Conservation (phyloP, 2,329 filamentous ascomycete species). For the Xylariaceae sp. region DNA sequence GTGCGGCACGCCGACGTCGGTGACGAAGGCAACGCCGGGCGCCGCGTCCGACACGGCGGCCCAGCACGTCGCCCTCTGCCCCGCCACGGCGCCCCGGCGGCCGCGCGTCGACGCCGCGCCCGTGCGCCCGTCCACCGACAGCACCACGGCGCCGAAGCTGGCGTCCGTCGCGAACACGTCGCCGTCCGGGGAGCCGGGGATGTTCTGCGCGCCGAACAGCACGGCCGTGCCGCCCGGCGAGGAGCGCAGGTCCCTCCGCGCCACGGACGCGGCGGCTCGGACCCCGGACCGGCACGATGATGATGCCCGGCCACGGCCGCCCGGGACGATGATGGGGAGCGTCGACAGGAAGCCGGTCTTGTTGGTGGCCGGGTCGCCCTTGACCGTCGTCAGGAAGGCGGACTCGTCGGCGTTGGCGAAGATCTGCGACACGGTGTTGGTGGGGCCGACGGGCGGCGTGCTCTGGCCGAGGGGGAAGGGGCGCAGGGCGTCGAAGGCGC, state of each 20-base stretch:
- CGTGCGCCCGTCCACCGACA: constrained; percentile 30
- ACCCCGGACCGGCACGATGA: background rate
- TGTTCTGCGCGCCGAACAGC: constrained; percentile 44
- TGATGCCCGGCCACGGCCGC: constrained; percentile 4
- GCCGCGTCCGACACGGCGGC: constrained; percentile 37
- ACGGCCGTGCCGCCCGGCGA: constrained; percentile 48
- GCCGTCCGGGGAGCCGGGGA: constrained; percentile 29
- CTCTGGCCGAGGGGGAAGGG: constrained; percentile 44
- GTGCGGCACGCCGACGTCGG: constrained; percentile 44
- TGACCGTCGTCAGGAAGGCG: constrained; percentile 48
- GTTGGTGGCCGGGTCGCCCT: constrained; percentile 48
- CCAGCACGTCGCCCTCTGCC: constrained; percentile 54
- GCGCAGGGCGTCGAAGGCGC: constrained; percentile 36
- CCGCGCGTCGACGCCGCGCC: constrained; percentile 17
- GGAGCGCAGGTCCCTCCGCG: constrained; percentile 24
- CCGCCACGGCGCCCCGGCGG: constrained; percentile 34
- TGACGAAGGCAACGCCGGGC: constrained; percentile 48
- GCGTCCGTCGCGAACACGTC: constrained; percentile 50
- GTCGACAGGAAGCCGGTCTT: constrained; percentile 49
- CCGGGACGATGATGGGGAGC: constrained; percentile 33
- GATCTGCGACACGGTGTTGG: constrained; percentile 52
- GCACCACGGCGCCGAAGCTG: constrained; percentile 46
- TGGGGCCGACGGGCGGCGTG: constrained; percentile 50
- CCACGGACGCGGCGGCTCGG: constrained; percentile 13
- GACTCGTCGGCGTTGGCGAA: constrained; percentile 50